Evolutionary conservation across 257 asterid species (phyloP).

Genomic region (Petunia axillaris): DNA sequence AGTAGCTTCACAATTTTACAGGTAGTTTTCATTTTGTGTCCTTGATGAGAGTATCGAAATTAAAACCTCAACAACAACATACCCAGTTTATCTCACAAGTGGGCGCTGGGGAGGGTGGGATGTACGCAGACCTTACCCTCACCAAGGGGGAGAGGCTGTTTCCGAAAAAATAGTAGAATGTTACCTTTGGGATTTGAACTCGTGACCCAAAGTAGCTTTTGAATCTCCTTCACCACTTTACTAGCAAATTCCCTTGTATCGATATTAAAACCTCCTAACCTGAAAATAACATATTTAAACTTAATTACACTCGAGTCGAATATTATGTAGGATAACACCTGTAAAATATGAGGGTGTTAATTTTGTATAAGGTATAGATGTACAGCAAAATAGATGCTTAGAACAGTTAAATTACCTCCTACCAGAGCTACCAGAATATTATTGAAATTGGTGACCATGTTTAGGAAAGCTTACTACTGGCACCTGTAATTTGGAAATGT

Average conservation of each 20-base stretch:
- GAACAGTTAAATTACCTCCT: background rate
- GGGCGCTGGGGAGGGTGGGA: too few relatives aligned
- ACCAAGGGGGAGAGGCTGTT: too few relatives aligned
- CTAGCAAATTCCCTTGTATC: too few relatives aligned
- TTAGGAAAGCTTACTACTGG: background rate
- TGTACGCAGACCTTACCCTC: too few relatives aligned
- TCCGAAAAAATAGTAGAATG: too few relatives aligned
- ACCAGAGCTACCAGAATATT: conserved; percentile 1
- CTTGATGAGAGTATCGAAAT: background rate
- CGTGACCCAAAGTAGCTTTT: too few relatives aligned
- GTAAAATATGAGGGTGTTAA: background rate
- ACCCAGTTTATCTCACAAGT: too few relatives aligned
- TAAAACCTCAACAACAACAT: background rate
- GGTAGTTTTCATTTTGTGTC: background rate
- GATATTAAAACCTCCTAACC: background rate
- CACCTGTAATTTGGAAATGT: background rate
- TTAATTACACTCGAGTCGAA: background rate
- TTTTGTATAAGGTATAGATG: background rate
- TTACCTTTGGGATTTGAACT: too few relatives aligned
- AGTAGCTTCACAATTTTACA: background rate
- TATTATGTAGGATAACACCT: background rate
- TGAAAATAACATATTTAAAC: background rate
- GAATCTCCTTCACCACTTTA: too few relatives aligned
- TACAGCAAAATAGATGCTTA: background rate
- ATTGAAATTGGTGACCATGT: background rate